Conservation (phyloP, 169 alveolate genomes). For the Plasmodium berghei region DNA sequence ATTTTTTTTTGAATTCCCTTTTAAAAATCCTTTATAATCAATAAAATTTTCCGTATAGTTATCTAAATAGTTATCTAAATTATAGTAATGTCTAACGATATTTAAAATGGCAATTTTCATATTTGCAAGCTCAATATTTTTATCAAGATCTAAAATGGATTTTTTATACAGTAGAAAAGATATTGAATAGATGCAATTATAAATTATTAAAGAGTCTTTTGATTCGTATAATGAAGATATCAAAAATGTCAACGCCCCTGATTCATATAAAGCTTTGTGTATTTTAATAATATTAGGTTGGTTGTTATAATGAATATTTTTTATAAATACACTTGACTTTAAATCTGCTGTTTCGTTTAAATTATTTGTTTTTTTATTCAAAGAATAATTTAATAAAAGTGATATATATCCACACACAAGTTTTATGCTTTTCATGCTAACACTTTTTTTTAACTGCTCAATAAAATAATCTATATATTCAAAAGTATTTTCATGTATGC, state of each 20-base stretch:
- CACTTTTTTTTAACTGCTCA: conserved; percentile 74
- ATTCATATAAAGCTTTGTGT: conserved; percentile 78
- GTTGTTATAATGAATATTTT: conserved; percentile 76
- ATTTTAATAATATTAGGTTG: conserved; percentile 76
- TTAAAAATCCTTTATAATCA: conserved; percentile 76
- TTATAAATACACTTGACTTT: conserved; percentile 76
- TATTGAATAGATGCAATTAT: conserved; percentile 74
- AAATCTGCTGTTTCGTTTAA: conserved; percentile 77
- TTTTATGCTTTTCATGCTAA: conserved; percentile 71
- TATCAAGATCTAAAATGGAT: conserved; percentile 74
- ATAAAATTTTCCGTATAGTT: conserved; percentile 76
- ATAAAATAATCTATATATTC: conserved; percentile 76
- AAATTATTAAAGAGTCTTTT: conserved; percentile 75
- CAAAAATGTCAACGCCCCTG: conserved; percentile 77
- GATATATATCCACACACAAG: conserved; percentile 76
- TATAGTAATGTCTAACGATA: conserved; percentile 75
- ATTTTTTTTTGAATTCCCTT: conserved; percentile 64
- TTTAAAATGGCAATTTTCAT: conserved; percentile 78
- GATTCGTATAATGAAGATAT: conserved; percentile 75
- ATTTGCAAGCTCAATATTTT: conserved; percentile 73
- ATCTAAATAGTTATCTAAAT: conserved; percentile 76
- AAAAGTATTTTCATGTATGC: conserved; percentile 76
- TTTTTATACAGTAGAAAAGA: conserved; percentile 75
- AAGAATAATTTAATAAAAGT: conserved; percentile 73
- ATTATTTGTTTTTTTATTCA: conserved; percentile 76